Conservation (phyloP, 768 basidiomycete species). For the Collybia nuda region DNA sequence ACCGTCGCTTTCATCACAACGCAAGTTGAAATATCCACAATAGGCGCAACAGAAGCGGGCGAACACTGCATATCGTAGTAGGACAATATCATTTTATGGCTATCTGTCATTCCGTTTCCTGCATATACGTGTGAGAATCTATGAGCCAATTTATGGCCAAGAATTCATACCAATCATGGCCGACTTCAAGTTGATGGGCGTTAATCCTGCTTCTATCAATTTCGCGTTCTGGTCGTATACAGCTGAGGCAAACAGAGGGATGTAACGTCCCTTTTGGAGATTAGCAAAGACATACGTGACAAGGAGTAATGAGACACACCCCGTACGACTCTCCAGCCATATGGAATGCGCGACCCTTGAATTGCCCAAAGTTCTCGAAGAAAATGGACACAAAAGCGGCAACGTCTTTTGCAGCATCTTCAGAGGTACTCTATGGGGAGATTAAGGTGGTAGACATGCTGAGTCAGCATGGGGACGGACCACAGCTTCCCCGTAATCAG, state of each 20-base stretch:
- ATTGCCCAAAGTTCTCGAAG: slow-evolving; percentile 71
- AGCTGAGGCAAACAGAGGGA: slow-evolving; percentile 74
- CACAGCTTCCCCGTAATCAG: slow-evolving; percentile 60
- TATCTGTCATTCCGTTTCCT: slow-evolving; percentile 56
- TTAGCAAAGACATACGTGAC: neutral
- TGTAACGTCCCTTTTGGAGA: slow-evolving; percentile 59
- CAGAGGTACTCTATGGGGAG: slow-evolving; percentile 49
- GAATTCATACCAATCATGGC: slow-evolving; percentile 62
- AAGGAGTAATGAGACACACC: slow-evolving; percentile 34
- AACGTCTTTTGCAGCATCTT: slow-evolving; percentile 69
- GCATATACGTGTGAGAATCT: neutral
- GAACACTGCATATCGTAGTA: slow-evolving; percentile 46
- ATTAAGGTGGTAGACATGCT: neutral
- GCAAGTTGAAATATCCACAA: slow-evolving; percentile 28
- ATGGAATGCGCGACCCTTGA: slow-evolving; percentile 66
- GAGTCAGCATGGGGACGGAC: slow-evolving; percentile 28
- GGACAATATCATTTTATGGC: slow-evolving; percentile 33
- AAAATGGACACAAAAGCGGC: slow-evolving; percentile 72
- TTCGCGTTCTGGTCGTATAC: slow-evolving; percentile 71
- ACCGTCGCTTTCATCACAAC: slow-evolving; percentile 7
- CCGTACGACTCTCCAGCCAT: slow-evolving; percentile 79
- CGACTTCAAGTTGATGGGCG: slow-evolving; percentile 63
- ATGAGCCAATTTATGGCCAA: too few relatives aligned
- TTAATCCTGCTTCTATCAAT: slow-evolving; percentile 51
- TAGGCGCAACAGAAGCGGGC: slow-evolving; percentile 37